Conservation (phyloP, 179 eudicot species). For the Pouteria campechiana region DNA sequence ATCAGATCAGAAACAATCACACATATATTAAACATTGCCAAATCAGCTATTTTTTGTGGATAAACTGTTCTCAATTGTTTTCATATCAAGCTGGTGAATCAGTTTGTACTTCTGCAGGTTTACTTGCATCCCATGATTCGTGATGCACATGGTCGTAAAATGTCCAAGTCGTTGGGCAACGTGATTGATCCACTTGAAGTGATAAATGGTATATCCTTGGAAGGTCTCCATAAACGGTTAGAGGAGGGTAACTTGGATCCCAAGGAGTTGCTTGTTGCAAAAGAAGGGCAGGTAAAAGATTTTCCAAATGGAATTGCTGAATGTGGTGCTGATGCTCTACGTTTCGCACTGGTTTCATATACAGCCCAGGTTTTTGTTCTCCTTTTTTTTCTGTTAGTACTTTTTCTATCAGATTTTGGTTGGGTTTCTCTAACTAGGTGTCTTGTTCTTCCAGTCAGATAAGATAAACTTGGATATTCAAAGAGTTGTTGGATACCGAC, state of each 20-base stretch:
- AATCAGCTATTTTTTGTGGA: not conserved
- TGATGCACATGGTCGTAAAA: slow-evolving; percentile 95
- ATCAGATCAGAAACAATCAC: no score
- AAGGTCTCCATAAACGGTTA: slow-evolving; percentile 82
- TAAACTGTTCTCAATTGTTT: not conserved
- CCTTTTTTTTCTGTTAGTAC: not conserved
- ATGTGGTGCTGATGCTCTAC: slow-evolving; percentile 99
- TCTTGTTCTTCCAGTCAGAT: slow-evolving; percentile 54
- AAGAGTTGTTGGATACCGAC: slow-evolving; percentile 90
- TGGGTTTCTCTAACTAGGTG: not conserved
- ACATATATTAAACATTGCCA: no score
- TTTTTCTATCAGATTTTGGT: not conserved
- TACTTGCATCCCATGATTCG: slow-evolving; percentile 98
- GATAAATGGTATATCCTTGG: slow-evolving; percentile 63
- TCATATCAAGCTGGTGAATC: no score
- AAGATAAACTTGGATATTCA: slow-evolving; percentile 88
- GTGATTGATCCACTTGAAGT: slow-evolving; percentile 94
- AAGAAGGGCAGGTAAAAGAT: slow-evolving; percentile 80
- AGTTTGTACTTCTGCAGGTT: slow-evolving; percentile 31
- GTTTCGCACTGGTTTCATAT: slow-evolving; percentile 89
- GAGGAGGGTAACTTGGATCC: slow-evolving; percentile 81
- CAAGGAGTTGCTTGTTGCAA: slow-evolving; percentile 56
- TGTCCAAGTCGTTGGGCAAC: slow-evolving; percentile 97
- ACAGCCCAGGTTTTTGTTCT: slow-evolving; percentile 70
- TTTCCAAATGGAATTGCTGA: slow-evolving; percentile 87